Conservation (phyloP, 169 alveolate genomes). For the Neospora caninum region DNA sequence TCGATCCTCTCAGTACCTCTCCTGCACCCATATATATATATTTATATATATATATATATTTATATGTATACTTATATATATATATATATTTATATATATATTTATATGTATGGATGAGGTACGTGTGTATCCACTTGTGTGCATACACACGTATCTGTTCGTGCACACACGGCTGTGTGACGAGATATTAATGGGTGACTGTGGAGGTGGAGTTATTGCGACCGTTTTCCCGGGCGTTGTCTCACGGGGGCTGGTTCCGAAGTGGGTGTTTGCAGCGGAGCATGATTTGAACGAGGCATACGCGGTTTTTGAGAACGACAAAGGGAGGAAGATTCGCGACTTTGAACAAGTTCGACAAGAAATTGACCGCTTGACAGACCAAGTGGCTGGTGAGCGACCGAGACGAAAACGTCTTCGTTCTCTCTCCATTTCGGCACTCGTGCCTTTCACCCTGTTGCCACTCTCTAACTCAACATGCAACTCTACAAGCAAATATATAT, state of each 20-base stretch:
- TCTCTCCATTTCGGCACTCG: not conserved
- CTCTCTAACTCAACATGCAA: too few relatives aligned
- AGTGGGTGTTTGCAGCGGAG: slow-evolving; percentile 70
- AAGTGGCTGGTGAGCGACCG: slow-evolving; percentile 62
- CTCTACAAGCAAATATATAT: not conserved
- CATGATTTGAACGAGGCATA: slow-evolving; percentile 78
- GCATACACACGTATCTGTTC: too few relatives aligned
- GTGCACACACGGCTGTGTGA: not conserved
- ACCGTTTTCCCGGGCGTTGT: too few relatives aligned
- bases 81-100: too few relatives aligned
- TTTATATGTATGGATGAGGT: too few relatives aligned
- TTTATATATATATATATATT: not conserved
- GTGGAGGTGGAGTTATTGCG: too few relatives aligned
- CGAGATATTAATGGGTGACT: too few relatives aligned
- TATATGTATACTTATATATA: too few relatives aligned
- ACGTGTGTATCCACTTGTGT: too few relatives aligned
- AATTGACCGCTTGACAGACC: slow-evolving; percentile 70
- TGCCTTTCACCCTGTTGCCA: too few relatives aligned
- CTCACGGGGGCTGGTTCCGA: not conserved
- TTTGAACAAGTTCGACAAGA: slow-evolving; percentile 86
- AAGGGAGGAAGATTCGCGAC: slow-evolving; percentile 84
- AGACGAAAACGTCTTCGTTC: not conserved
- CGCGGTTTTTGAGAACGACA: slow-evolving; percentile 83
- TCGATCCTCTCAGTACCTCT: too few relatives aligned
- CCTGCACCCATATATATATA: not conserved